These are phyloP conservation scores for Ustilago lituana DNA, from an alignment of 1,284 basidiomycete genomes.

Conservation along the genomic window DNA sequence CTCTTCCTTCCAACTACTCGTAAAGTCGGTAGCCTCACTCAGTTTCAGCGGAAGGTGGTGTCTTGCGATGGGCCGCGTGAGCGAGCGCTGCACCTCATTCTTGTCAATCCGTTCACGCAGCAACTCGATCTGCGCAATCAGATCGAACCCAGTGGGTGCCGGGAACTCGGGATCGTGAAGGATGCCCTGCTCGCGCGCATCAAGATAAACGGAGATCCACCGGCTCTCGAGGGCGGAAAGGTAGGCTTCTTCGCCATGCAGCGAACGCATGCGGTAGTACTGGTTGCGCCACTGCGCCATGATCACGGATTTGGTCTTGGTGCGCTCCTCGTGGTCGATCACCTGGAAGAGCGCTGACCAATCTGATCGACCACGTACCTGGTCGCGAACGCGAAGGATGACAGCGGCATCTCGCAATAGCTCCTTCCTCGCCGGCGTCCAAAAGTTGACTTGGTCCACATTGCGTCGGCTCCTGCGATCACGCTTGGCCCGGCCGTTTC, in stretches of 20 bases:
- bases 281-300: constrained; percentile 67
- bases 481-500: neutral
- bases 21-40: constrained; percentile 22
- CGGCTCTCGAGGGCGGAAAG: constrained; percentile 80
- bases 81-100: constrained; percentile 69
- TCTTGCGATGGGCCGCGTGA: constrained; percentile 30
- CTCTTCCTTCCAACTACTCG: constrained; percentile 39
- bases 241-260: constrained; percentile 78
- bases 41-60: constrained; percentile 34
- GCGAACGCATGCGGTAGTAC: constrained; percentile 73
- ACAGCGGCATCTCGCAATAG: constrained; percentile 82
- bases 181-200: constrained; percentile 75
- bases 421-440: constrained; percentile 86
- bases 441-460: constrained; percentile 65
- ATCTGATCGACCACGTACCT: constrained; percentile 73
- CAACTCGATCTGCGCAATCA: constrained; percentile 77
- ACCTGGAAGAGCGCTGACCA: constrained; percentile 79
- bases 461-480: constrained; percentile 24
- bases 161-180: constrained; percentile 78
- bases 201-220: constrained; percentile 81
- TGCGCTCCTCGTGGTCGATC: constrained; percentile 65
- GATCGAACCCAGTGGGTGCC: constrained; percentile 78
- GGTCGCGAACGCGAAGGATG: constrained; percentile 81
- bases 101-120: constrained; percentile 84
- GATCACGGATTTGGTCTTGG: constrained; percentile 76